phyloP scores from a whole-genome alignment of 1,139 yeast genomes.

The Debaryomyces psychrophilus region DNA sequence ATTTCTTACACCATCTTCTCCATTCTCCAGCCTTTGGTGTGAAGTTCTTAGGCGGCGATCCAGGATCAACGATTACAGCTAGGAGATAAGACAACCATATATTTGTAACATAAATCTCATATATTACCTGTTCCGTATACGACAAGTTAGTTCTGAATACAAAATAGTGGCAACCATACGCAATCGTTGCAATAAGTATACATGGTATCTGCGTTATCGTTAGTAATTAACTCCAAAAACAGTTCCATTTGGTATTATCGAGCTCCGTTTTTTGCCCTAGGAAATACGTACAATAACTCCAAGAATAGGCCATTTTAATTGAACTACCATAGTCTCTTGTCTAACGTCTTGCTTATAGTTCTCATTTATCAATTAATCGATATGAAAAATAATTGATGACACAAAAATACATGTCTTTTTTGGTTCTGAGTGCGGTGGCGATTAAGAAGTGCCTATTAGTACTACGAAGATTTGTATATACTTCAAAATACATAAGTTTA shows the following conservation, averaged over 20 bases:
- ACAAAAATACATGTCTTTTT: constrained; percentile 11
- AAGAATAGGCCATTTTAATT: constrained; percentile 59
- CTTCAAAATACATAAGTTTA: background rate
- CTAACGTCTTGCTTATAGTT: background rate
- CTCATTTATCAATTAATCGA: background rate
- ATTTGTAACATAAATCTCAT: constrained; percentile 53
- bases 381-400: constrained; percentile 8
- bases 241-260: background rate
- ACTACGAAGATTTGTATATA: background rate
- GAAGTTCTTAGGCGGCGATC: constrained; percentile 52
- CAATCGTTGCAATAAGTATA: constrained; percentile 59
- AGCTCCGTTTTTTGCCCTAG: background rate
- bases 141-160: constrained; percentile 53
- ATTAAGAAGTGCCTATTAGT: constrained; percentile 4
- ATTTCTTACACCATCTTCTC: constrained; percentile 57
- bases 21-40: constrained; percentile 34
- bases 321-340: constrained; percentile 31
- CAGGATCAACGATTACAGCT: constrained; percentile 63
- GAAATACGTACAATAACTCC: constrained; percentile 52
- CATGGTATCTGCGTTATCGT: constrained; percentile 59
- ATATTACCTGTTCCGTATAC: constrained; percentile 44
- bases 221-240: background rate
- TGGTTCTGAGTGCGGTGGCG: constrained; percentile 16
- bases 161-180: constrained; percentile 65
- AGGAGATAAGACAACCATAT: constrained; percentile 72